Percentiles rank a stretch among this genome's conserved stretches.
Evolutionary conservation across 2,329 filamentous ascomycete genomes (phyloP).

Genomic region (Chaetomiaceae sp.): DNA sequence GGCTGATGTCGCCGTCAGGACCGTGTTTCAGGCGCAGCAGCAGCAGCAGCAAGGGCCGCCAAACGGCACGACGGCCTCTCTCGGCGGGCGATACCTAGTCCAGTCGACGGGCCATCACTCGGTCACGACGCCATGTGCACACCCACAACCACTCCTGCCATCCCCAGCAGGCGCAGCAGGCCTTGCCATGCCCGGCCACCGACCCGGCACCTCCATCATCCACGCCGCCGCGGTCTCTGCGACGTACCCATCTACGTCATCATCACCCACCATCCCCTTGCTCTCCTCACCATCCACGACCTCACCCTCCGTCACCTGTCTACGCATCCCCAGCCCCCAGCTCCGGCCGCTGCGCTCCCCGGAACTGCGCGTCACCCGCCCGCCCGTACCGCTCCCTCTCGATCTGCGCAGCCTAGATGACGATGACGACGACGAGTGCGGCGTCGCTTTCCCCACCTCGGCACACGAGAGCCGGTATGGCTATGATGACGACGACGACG

Average conservation of each 20-base stretch:
- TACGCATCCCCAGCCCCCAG: conserved; percentile 19
- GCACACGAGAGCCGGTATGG: conserved; percentile 43
- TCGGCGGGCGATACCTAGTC: conserved; percentile 29
- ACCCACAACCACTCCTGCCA: not conserved
- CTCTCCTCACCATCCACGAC: not conserved
- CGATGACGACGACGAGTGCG: conserved; percentile 39
- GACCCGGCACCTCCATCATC: too few relatives aligned
- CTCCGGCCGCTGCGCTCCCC: conserved; percentile 29
- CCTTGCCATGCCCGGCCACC: not conserved
- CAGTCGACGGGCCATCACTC: not conserved
- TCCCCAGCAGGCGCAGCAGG: not conserved
- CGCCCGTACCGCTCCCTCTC: conserved; percentile 10
- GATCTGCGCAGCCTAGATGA: conserved; percentile 23
- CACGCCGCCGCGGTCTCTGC: too few relatives aligned
- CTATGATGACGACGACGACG: too few relatives aligned
- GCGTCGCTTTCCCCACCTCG: conserved; percentile 42
- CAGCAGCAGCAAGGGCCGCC: conserved; percentile 8
- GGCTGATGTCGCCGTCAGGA: conserved; percentile 29
- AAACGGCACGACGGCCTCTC: conserved; percentile 20
- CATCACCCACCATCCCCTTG: not conserved
- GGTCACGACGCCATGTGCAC: too few relatives aligned
- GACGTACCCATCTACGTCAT: conserved; percentile 1
- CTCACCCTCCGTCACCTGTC: not conserved
- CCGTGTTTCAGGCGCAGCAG: conserved; percentile 28
- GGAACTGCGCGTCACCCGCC: conserved; percentile 25